Conservation (phyloP, 73 alveolate species). For the Paramecium primaurelia region DNA sequence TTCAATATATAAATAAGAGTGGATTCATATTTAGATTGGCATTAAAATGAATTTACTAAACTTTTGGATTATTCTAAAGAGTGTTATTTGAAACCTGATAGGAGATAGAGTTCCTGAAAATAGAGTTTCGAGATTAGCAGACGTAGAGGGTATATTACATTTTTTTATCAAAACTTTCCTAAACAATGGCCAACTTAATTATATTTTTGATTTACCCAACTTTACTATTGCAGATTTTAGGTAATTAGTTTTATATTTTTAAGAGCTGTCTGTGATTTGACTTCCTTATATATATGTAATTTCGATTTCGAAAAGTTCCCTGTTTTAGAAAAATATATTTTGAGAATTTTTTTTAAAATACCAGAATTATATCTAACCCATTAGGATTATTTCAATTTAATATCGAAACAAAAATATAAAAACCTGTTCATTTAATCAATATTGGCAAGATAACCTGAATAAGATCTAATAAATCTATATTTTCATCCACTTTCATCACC, state of each 20-base stretch:
- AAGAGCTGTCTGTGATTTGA: not conserved
- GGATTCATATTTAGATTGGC: conserved; percentile 59
- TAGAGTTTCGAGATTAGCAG: not conserved
- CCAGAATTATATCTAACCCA: not conserved
- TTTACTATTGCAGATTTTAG: conserved; percentile 27
- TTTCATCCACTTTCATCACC: conserved; percentile 27
- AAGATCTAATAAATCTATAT: not conserved
- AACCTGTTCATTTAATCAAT: not conserved
- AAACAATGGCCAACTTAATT: not conserved
- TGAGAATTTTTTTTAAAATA: conserved; percentile 17
- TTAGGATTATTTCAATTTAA: not conserved
- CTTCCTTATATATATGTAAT: not conserved
- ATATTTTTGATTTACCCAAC: not conserved
- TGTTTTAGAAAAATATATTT: not conserved
- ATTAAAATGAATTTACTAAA: not conserved
- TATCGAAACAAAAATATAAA: not conserved
- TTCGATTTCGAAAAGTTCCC: conserved; percentile 36
- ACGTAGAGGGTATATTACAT: not conserved
- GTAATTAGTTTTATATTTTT: not conserved
- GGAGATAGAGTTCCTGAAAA: not conserved
- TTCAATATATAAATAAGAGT: not conserved
- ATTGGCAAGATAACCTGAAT: not conserved
- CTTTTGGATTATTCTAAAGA: not conserved
- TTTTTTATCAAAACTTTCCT: not conserved
- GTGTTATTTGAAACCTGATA: conserved; percentile 1